These are phyloP conservation scores for Podospora didyma DNA, from an alignment of 495 filamentous ascomycete genomes.

Conservation along the genomic window DNA sequence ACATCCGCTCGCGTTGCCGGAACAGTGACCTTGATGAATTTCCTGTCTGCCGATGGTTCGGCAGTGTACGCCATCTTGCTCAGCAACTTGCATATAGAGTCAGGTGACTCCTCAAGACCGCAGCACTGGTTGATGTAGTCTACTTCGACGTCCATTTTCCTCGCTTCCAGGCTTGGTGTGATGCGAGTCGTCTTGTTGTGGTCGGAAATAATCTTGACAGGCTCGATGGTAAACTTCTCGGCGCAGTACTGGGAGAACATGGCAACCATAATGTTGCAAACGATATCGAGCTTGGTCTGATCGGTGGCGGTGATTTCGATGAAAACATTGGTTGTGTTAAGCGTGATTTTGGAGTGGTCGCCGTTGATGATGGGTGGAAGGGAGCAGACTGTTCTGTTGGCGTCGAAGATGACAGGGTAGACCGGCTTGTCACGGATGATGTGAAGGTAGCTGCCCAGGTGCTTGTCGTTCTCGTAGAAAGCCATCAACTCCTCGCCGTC, in stretches of 20 bases:
- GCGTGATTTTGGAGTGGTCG: constrained; percentile 89
- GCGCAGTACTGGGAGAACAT: constrained; percentile 95
- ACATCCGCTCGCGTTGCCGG: constrained; percentile 91
- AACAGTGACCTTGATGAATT: constrained; percentile 72
- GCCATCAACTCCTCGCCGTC: constrained; percentile 85
- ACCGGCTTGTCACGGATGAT: constrained; percentile 92
- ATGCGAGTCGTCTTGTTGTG: constrained; percentile 82
- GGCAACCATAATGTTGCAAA: constrained; percentile 87
- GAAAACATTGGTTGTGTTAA: constrained; percentile 87
- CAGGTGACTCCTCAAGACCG: constrained; percentile 68
- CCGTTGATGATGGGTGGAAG: constrained; percentile 97
- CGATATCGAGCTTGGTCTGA: constrained; percentile 93
- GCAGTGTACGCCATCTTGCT: constrained; percentile 82
- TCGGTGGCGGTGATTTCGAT: constrained; percentile 98
- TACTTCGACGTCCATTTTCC: constrained; percentile 74
- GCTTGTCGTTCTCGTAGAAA: constrained; percentile 90
- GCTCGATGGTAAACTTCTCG: constrained; percentile 89
- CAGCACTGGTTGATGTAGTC: constrained; percentile 91
- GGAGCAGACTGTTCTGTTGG: constrained; percentile 82
- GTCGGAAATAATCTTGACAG: constrained; percentile 81
- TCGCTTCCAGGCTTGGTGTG: constrained; percentile 72
- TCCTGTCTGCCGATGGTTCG: constrained; percentile 61
- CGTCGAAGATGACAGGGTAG: constrained; percentile 95
- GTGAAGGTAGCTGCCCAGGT: constrained; percentile 77
- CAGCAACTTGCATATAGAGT: constrained; percentile 69